A percentile compares a stretch with the other conserved stretches of the same genome.
Evolutionary conservation across 208 protist species (phyloP).

Genomic region (Endotrypanum monterogeii): DNA sequence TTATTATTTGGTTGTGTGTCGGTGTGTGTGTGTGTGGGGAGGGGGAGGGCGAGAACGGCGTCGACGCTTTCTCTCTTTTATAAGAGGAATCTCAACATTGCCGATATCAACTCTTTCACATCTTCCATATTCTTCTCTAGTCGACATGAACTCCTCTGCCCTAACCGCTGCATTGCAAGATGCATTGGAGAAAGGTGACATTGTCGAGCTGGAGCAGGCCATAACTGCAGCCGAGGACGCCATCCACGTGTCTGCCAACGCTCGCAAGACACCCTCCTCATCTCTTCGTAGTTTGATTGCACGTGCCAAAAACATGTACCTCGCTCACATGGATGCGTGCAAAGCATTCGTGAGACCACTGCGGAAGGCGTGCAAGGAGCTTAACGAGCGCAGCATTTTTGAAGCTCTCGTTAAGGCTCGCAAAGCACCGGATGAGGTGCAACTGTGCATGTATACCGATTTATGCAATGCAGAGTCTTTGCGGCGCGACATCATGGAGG

Average conservation of each 20-base stretch:
- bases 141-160: conserved; percentile 1
- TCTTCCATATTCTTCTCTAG: too few relatives aligned
- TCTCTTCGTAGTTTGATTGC: conserved; percentile 21
- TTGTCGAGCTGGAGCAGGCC: conserved; percentile 65
- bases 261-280: conserved; percentile 25
- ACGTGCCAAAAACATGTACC: conserved; percentile 43
- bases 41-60: neutral
- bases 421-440: conserved; percentile 41
- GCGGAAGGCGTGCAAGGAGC: conserved; percentile 52
- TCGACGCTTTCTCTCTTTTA: neutral
- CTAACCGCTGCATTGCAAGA: conserved; percentile 36
- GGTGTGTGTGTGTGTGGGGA: neutral
- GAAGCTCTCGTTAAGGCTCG: conserved; percentile 49
- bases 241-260: conserved; percentile 17
- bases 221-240: conserved; percentile 43
- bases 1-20: too few relatives aligned
- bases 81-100: neutral
- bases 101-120: neutral
- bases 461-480: conserved; percentile 63
- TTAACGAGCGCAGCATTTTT: conserved; percentile 53
- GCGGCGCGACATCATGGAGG: conserved; percentile 40
- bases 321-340: conserved; percentile 54
- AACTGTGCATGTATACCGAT: conserved; percentile 74
- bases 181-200: conserved; percentile 65
- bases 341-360: conserved; percentile 57